phyloP scores from a whole-genome alignment of 345 rosid genomes.

The Balakata baccata region DNA sequence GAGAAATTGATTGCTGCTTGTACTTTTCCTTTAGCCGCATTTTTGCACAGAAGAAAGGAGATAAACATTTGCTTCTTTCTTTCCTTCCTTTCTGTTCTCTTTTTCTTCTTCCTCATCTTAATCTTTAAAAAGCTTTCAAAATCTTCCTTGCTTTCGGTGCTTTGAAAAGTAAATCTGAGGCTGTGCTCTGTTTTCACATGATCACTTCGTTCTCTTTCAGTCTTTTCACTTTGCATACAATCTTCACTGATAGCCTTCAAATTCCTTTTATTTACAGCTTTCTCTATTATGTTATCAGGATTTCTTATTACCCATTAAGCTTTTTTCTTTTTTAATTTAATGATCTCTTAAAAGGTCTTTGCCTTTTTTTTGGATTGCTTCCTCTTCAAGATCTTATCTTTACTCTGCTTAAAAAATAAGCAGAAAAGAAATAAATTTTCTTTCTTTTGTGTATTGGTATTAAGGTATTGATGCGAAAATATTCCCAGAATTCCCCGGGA shows the following conservation, averaged over 20 bases:
- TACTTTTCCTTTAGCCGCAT: conserved; percentile 23
- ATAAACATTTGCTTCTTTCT: conserved; percentile 19
- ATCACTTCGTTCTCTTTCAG: conserved; percentile 10
- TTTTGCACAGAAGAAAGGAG: conserved; percentile 7
- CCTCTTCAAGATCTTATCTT: conserved; percentile 73
- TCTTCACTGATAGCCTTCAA: background rate
- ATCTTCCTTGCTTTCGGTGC: conserved; percentile 50
- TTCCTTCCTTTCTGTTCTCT: background rate
- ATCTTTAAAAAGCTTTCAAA: conserved; percentile 4
- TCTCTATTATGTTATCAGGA: background rate
- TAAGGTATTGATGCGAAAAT: conserved; percentile 40
- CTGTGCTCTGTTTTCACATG: background rate
- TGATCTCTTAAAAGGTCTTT: conserved; percentile 12
- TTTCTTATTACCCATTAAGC: background rate
- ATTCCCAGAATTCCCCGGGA: conserved; percentile 30
- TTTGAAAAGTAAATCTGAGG: conserved; percentile 23
- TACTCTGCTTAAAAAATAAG: conserved; percentile 60
- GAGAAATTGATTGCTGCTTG: conserved; percentile 11
- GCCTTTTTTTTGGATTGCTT: conserved; percentile 45
- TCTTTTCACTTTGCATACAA: background rate
- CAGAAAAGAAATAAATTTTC: conserved; percentile 23
- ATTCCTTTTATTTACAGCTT: conserved; percentile 8
- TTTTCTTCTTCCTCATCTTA: background rate
- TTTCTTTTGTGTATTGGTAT: background rate
- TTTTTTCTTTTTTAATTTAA: too few relatives aligned